These are phyloP conservation scores for Vigna hirtella DNA, from an alignment of 306 rosid species.

Conservation along the genomic window DNA sequence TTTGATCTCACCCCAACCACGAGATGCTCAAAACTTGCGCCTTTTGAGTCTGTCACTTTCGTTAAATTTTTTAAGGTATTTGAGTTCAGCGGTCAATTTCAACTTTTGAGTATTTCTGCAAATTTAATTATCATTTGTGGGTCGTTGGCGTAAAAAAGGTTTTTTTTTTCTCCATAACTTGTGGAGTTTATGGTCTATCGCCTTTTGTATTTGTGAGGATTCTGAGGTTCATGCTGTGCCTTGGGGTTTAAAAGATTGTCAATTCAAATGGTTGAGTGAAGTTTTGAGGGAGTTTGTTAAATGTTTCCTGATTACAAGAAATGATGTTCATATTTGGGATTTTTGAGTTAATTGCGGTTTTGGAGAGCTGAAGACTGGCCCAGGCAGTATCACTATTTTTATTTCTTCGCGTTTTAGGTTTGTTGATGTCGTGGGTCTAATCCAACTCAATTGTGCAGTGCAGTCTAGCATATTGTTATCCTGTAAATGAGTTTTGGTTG, in stretches of 20 bases:
- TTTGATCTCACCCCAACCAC: constrained; percentile 53
- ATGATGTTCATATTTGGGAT: constrained; percentile 26
- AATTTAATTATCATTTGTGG: constrained; percentile 37
- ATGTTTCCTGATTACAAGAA: constrained; percentile 35
- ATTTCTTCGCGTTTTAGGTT: constrained; percentile 37
- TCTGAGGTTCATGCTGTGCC: constrained; percentile 27
- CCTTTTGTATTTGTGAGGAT: constrained; percentile 29
- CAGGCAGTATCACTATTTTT: constrained; percentile 29
- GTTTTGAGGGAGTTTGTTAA: constrained; percentile 28
- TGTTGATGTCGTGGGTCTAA: constrained; percentile 21
- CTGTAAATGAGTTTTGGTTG: constrained; percentile 25
- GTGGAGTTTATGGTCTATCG: constrained; percentile 26
- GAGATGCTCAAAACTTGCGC: constrained; percentile 32
- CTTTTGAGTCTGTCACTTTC: constrained; percentile 45
- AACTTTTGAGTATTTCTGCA: constrained; percentile 34
- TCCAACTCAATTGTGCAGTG: constrained; percentile 32
- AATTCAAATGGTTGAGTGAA: constrained; percentile 37
- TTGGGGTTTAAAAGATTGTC: constrained; percentile 43
- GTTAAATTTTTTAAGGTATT: constrained; percentile 48
- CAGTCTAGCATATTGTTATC: constrained; percentile 8
- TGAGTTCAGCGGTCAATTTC: constrained; percentile 37
- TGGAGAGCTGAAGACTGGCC: constrained; percentile 34
- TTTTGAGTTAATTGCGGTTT: constrained; percentile 33
- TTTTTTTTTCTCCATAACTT: constrained; percentile 8
- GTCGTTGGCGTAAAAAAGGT: background rate